Evolutionary conservation across 2,329 filamentous ascomycete species (phyloP), one percentile per base, ranked within the genome.

Genomic region (Aureobasidium subglaciale): DNA sequence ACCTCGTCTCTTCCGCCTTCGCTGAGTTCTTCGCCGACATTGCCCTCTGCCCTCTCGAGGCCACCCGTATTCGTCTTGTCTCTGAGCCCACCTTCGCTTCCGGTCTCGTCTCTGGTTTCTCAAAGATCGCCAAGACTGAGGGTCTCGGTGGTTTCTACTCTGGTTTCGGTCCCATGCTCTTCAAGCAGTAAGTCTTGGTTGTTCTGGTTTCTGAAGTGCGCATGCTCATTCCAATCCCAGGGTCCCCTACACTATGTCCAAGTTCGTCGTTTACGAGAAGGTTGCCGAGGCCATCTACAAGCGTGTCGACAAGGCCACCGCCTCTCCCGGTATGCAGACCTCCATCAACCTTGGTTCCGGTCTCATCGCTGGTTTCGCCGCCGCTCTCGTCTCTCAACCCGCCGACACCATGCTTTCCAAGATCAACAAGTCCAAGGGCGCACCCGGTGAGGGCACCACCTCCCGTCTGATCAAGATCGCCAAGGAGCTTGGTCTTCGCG

Each of bases 261-360:
- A 95, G 81, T 95, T 95, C 78, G 89, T 92, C 75, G 89, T 91
- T 67, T 93, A 83, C 82, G 89, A 95, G 78, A 92, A 92, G 82
- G 87, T 90, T 66, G 78, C 84, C 66, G 89, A 93, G 78, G 68
- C 79, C 64, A 73, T 88, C 77, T 92, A 85, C 81, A 72, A 76
- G 65, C 61, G 69, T 53, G 67, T 87, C 70, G 85, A 89, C 81
- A 92, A 91, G 82, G 75, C 79, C 68, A 78, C 76, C 58, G 74
- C 87, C 64, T 86, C 85, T 67, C 75, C 80, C 67, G 79, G 79
- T 68, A 78, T 80, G 67, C 87, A 92, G 79, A 95, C 89, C 63
- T 75, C 77, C 72, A 82, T 88, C 78, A 93, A 95, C 83, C 80
- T 95, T 66, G 83, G 87, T 37, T 91, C 88, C 63, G 90, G 90